These are phyloP conservation scores for Haplographium delicatum DNA, from an alignment of 495 filamentous ascomycete genomes.

Conservation along the genomic window DNA sequence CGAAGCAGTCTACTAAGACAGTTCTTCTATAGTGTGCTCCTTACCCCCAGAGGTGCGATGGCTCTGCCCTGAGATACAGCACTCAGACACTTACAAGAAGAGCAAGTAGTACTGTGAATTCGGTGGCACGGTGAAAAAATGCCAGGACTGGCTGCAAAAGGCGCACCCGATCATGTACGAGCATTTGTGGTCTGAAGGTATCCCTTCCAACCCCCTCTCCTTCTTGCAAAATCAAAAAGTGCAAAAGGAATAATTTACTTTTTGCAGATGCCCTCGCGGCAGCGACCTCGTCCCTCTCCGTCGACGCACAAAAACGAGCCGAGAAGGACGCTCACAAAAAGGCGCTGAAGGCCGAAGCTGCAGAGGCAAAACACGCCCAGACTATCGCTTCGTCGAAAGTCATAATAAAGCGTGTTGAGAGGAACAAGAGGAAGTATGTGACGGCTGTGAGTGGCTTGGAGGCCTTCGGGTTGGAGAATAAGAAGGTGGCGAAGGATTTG, in stretches of 20 bases:
- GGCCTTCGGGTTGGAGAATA: constrained; percentile 84
- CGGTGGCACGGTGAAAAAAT: constrained; percentile 96
- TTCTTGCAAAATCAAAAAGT: not conserved
- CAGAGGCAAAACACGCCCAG: constrained; percentile 70
- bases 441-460: constrained; percentile 87
- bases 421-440: constrained; percentile 95
- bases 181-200: constrained; percentile 80
- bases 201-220: constrained; percentile 11
- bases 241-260: too few species aligned
- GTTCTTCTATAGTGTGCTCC: constrained; percentile 64
- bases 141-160: constrained; percentile 88
- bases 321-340: constrained; percentile 94
- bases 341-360: constrained; percentile 82
- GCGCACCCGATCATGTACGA: constrained; percentile 67
- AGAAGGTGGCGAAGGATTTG: constrained; percentile 85
- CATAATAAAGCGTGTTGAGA: constrained; percentile 91
- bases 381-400: constrained; percentile 73
- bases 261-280: constrained; percentile 80
- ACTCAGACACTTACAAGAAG: not conserved
- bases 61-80: not conserved
- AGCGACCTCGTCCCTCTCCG: constrained; percentile 74
- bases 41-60: constrained; percentile 65
- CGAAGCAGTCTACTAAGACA: constrained; percentile 19
- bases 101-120: constrained; percentile 89
- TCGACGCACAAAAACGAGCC: constrained; percentile 86